These are phyloP conservation scores for Solanum paucissectum DNA, from an alignment of 257 asterid genomes.

Conservation along the genomic window DNA sequence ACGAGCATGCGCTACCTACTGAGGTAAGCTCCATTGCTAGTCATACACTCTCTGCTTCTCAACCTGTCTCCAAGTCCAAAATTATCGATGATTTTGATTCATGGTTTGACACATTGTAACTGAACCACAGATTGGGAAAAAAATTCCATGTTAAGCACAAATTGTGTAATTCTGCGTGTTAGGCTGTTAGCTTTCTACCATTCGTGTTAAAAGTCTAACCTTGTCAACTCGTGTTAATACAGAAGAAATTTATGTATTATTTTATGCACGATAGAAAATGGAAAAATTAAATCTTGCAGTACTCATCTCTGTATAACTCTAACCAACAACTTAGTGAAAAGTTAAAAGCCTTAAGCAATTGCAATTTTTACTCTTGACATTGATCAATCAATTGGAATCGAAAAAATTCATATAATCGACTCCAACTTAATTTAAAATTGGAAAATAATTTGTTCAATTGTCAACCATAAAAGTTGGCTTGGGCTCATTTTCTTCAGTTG, in stretches of 20 bases:
- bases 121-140: neutral
- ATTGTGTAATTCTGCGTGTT: neutral
- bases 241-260: too few species aligned
- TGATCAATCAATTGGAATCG: neutral
- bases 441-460: neutral
- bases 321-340: neutral
- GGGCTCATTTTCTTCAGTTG: neutral
- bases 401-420: neutral
- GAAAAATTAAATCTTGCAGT: neutral
- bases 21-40: slow-evolving; percentile 8
- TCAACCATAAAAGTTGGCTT: neutral
- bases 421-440: neutral
- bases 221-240: neutral
- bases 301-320: neutral
- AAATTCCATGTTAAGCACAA: neutral
- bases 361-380: neutral
- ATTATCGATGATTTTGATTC: slow-evolving; percentile 71
- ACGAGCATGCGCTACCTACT: neutral
- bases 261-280: neutral
- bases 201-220: neutral
- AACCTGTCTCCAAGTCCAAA: slow-evolving; percentile 37
- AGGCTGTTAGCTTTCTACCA: neutral
- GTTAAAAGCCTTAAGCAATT: neutral
- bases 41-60: slow-evolving; percentile 2
- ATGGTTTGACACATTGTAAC: slow-evolving; percentile 59